Evolutionary conservation across 2,329 filamentous ascomycete genomes (phyloP), one percentile per base, ranked within the genome.

Genomic region (Fusarium sterilihyphosum): DNA sequence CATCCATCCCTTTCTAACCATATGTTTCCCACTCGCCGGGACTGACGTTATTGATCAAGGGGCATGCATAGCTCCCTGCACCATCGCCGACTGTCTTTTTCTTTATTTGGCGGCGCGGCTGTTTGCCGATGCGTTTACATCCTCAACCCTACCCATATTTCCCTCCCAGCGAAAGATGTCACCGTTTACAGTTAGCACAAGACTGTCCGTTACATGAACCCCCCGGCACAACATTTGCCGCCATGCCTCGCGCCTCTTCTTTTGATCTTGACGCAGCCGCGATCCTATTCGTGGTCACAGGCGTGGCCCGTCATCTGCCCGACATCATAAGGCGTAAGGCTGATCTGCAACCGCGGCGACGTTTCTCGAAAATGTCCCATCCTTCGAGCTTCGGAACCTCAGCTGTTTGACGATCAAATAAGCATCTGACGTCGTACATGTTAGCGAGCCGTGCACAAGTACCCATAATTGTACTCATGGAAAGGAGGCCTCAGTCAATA

Each of bases 401-500:
- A 74, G 60, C 47, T 44, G 31, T 44, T 46, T 47, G 67, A 50
- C 57, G 47, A 74, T 73, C 67, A 40, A 69, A 57, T 72, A 74
- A 69, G 71, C 71, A 61, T 74, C 71, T 74, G 50, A 65, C 57
- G 52, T 74, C 57, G 67, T 59, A 70, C 67, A 69, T 52, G 44
- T 38, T 61, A 38, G 38, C 46, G 56, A 26, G n/a, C 44, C 66
- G n/a, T 24, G 40, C 46, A 44, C 38, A 22, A 61, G 66, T 46
- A 53, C 54, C 60, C 71, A 65, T 68, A 35, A 26, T 54, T 65
- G 44, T 60, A 22, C 33, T 47, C 49, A 40, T 65, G 24, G 13
- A 46, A 63, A 33, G 76, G 77, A 78, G 76, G 76, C 74, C 76
- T 78, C 76, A 74, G 58, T 50, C 59, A 68, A 46, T 41, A 50